Base-by-base conservation (phyloP, 106 monocot species). In the Chionographis japonica region DNA sequence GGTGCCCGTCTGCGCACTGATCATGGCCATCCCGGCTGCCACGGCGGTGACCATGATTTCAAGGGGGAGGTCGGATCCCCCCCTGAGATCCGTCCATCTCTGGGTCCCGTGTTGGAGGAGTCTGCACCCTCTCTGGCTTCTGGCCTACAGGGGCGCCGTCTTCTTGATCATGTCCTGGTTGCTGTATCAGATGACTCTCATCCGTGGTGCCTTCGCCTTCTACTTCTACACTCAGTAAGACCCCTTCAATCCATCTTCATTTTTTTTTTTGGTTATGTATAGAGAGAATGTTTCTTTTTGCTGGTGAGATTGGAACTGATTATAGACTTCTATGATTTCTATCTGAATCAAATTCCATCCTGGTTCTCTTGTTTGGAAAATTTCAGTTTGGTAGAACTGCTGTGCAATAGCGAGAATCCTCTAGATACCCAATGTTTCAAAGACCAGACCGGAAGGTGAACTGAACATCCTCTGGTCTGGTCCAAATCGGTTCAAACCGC, bases 141-240 rank as follows among this genome's bases (percentile, higher is more conserved):
- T 84, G 12, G 78, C n/a, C 0, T 74, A 20, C 27, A 63, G 83
- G 10, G 62, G 4, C 3, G 2, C 67, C 27, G 78, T 68, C 2
- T 18, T 64, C 63, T 39, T 79, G 4, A 15, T 58, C 58, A 68
- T 75, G 79, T 55, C 36, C 12, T 75, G 38, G 15, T 6, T 79
- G 40, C 75, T 84, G 8, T 50, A 0, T 20, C 58, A 12, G 51
- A 71, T 53, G 59, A 61, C 72, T 37, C 53, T 67, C 3, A 3
- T 18, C 12, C 35, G 67, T 12, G 78, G 78, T 54, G 14, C 49
- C 64, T 73, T 50, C 49, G 65, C 60, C 50, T 78, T 86, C 72
- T 86, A 72, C 65, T 86, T 82, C 86, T 86, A 86, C 56, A 86
- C 86, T 13, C 81, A 82, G 86, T 86, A 67, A 62, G 77, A 12